Evolutionary conservation across 208 protist species (phyloP).

Genomic region (Leishmania lainsoni): DNA sequence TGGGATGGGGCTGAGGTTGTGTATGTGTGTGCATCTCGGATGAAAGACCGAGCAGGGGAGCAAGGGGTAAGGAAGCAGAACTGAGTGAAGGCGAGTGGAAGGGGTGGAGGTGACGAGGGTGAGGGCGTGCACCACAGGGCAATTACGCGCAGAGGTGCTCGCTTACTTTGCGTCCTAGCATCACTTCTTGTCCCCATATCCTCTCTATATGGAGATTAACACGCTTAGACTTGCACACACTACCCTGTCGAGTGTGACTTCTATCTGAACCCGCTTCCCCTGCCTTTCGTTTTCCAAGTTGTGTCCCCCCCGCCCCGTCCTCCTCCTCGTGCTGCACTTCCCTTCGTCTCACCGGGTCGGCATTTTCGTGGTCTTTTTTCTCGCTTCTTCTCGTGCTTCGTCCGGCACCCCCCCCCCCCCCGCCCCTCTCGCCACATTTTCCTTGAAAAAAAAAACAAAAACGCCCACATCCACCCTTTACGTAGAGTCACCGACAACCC

Average conservation of each 20-base stretch:
- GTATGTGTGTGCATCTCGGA: not conserved
- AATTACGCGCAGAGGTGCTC: not conserved
- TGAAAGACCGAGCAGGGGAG: not conserved
- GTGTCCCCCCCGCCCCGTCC: no score
- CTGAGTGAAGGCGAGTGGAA: not conserved
- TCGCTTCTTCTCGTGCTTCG: not conserved
- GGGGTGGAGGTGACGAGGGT: not conserved
- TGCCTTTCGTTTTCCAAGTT: no score
- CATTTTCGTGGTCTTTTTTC: not conserved
- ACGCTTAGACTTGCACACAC: not conserved
- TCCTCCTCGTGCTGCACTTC: not conserved
- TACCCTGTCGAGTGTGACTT: not conserved
- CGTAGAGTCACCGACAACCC: not conserved
- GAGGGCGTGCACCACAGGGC: not conserved
- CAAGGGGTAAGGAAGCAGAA: not conserved
- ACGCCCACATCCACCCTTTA: not conserved
- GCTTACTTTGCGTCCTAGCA: not conserved
- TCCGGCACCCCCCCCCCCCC: no score
- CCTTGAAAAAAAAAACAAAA: not conserved
- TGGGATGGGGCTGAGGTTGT: not conserved
- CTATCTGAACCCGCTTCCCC: not conserved
- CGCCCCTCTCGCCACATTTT: not conserved
- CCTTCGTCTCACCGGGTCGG: not conserved
- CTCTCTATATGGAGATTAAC: not conserved
- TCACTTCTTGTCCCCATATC: not conserved